Evolutionary conservation across 2,329 filamentous ascomycete species (phyloP).

Genomic region (Colletotrichum chlorophyti): DNA sequence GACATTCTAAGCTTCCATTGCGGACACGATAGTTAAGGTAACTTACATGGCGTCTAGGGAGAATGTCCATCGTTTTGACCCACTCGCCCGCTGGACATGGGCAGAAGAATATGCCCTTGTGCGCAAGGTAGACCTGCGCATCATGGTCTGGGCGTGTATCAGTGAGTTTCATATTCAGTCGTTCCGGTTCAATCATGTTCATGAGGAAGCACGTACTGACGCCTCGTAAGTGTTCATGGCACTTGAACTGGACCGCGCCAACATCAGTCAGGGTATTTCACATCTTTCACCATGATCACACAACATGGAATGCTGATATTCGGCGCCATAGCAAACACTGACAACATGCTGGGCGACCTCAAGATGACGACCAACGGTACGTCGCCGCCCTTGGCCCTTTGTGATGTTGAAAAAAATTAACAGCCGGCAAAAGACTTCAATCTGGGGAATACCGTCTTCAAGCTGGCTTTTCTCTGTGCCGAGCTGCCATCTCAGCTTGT

Average conservation of each 20-base stretch:
- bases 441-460: slow-evolving; percentile 56
- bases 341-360: slow-evolving; percentile 50
- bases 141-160: slow-evolving; percentile 49
- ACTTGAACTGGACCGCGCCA: slow-evolving; percentile 53
- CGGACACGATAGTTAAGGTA: no score
- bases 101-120: slow-evolving; percentile 44
- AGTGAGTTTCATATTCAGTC: neutral
- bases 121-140: slow-evolving; percentile 47
- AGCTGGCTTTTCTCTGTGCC: slow-evolving; percentile 56
- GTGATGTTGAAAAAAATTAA: neutral
- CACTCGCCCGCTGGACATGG: slow-evolving; percentile 49
- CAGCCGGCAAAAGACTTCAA: slow-evolving; percentile 46
- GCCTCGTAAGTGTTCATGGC: slow-evolving; percentile 44
- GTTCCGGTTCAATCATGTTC: no score
- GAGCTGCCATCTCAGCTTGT: slow-evolving; percentile 67
- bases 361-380: slow-evolving; percentile 48
- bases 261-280: slow-evolving; percentile 47
- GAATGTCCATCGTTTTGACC: slow-evolving; percentile 55
- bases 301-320: neutral
- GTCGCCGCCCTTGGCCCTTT: neutral
- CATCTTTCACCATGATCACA: neutral
- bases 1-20: neutral
- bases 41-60: slow-evolving; percentile 36
- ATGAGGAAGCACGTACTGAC: no score
- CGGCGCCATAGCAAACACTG: slow-evolving; percentile 32